These are phyloP conservation scores for Venturia asperata DNA, from an alignment of 2,329 filamentous ascomycete genomes.

Conservation along the genomic window DNA sequence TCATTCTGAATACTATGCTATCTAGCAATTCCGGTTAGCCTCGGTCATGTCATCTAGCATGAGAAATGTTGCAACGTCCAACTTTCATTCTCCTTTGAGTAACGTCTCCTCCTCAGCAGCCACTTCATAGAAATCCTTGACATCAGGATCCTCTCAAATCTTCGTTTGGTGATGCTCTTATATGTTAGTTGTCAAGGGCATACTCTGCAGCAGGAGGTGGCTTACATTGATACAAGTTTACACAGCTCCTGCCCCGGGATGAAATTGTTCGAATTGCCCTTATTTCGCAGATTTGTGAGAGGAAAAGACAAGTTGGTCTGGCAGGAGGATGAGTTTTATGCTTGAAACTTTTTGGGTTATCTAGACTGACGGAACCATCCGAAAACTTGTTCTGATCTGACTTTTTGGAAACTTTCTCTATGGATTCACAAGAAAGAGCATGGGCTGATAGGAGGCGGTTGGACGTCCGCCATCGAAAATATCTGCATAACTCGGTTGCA, in stretches of 20 bases:
- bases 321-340: too few relatives aligned
- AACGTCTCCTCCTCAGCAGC: background rate
- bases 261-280: background rate
- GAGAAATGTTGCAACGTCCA: too few relatives aligned
- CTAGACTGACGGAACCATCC: too few relatives aligned
- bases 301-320: too few relatives aligned
- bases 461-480: too few relatives aligned
- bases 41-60: too few relatives aligned
- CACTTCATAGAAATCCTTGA: background rate
- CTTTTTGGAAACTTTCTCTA: too few relatives aligned
- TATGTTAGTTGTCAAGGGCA: background rate
- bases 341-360: too few relatives aligned
- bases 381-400: too few relatives aligned
- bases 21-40: background rate
- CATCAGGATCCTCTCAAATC: background rate
- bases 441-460: too few relatives aligned
- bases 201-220: background rate
- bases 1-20: background rate
- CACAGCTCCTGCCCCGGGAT: background rate
- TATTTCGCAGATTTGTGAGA: background rate
- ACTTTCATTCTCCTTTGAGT: background rate
- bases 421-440: too few relatives aligned
- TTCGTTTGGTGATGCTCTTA: background rate
- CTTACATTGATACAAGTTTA: background rate
- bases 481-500: too few relatives aligned